Evolutionary conservation across 1,284 basidiomycete species (phyloP).

Genomic region (Cystobasidium sp.): DNA sequence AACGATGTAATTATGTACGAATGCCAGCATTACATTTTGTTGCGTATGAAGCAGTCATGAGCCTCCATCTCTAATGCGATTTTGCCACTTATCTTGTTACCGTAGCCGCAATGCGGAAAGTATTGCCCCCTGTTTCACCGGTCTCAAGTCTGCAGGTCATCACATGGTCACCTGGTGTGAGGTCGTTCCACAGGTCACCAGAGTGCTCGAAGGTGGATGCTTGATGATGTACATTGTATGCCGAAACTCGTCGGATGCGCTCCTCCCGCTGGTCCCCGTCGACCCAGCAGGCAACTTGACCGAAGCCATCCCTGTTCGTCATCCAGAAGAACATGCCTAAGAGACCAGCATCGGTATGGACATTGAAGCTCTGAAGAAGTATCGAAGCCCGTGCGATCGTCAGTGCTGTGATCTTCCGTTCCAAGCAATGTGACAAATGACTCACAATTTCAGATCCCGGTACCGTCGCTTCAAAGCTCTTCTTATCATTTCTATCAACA

Average conservation of each 20-base stretch:
- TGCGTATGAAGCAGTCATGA: background rate
- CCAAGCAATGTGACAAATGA: background rate
- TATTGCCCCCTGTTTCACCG: slow-evolving; percentile 33
- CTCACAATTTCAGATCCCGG: slow-evolving; percentile 40
- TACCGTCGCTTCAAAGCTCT: slow-evolving; percentile 31
- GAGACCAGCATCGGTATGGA: slow-evolving; percentile 29
- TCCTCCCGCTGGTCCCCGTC: slow-evolving; percentile 40
- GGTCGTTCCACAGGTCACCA: slow-evolving; percentile 37
- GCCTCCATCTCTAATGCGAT: background rate
- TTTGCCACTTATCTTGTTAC: slow-evolving; percentile 16
- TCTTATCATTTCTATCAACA: slow-evolving; percentile 44
- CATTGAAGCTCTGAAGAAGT: slow-evolving; percentile 35
- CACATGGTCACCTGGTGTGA: slow-evolving; percentile 35
- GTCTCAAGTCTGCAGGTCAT: slow-evolving; percentile 38
- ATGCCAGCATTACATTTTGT: background rate
- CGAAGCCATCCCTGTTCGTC: slow-evolving; percentile 36
- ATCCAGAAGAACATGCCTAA: slow-evolving; percentile 44
- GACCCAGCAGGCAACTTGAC: slow-evolving; percentile 37
- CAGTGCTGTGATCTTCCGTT: background rate
- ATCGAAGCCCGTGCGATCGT: background rate
- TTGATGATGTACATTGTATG: slow-evolving; percentile 2
- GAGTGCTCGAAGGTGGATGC: slow-evolving; percentile 42
- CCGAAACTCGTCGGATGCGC: slow-evolving; percentile 30
- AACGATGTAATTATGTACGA: too few species aligned
- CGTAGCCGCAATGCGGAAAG: slow-evolving; percentile 37